phyloP scores from a whole-genome alignment of 306 rosid species.

The Abrus precatorius region DNA sequence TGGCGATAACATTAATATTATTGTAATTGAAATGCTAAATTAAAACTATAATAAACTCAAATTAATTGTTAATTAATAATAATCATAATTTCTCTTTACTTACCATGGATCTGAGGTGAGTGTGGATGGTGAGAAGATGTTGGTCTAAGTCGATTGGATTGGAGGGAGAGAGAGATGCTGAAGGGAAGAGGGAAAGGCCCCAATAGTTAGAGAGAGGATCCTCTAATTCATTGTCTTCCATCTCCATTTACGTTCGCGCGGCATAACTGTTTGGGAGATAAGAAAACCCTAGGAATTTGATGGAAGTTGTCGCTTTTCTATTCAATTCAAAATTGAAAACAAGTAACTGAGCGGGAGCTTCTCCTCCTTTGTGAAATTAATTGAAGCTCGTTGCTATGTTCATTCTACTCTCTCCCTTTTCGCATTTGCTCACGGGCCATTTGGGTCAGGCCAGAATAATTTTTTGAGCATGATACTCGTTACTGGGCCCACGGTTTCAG shows the following conservation, averaged over 20 bases:
- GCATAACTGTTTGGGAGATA: background rate
- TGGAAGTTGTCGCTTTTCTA: background rate
- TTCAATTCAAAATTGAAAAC: conserved; percentile 15
- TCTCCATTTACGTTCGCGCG: conserved; percentile 53
- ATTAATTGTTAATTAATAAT: background rate
- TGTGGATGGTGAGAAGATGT: conserved; percentile 63
- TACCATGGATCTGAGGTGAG: conserved; percentile 73
- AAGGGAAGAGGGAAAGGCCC: conserved; percentile 69
- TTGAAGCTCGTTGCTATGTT: background rate
- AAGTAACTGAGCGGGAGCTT: conserved; percentile 41
- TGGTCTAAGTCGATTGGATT: conserved; percentile 48
- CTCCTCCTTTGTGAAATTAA: background rate
- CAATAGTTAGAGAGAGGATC: conserved; percentile 70
- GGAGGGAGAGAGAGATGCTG: conserved; percentile 38
- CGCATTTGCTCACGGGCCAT: no score
- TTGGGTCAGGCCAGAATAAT: no score
- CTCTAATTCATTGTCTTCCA: conserved; percentile 25
- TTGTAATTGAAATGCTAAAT: background rate
- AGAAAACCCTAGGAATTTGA: background rate
- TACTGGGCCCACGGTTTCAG: no score
- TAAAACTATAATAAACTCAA: background rate
- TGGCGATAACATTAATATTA: conserved; percentile 18
- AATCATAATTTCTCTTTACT: no score
- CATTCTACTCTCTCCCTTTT: background rate
- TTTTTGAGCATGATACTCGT: no score